Percentiles rank a stretch among this genome's conserved stretches.
These are phyloP conservation scores for Curvularia spicifera DNA, from an alignment of 2,329 filamentous ascomycete genomes.

Conservation along the genomic window DNA sequence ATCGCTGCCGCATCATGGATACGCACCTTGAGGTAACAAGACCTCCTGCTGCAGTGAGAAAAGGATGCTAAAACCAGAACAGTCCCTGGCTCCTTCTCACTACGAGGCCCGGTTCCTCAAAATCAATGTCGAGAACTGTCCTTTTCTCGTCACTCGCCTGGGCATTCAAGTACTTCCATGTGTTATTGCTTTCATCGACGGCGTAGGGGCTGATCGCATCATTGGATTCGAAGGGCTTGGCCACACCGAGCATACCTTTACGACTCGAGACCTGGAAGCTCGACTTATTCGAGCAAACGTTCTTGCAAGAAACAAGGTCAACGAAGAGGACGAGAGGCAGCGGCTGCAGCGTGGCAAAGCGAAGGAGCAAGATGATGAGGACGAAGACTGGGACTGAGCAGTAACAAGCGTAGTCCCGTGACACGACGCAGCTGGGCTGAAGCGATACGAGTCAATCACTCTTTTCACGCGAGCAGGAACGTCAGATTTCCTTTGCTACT, in stretches of 20 bases:
- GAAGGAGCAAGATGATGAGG: slow-evolving; percentile 49
- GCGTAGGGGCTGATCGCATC: slow-evolving; percentile 62
- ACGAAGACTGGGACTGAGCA: slow-evolving; percentile 60
- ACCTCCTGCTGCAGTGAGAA: neutral
- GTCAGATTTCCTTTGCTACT: neutral
- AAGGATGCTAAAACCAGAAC: neutral
- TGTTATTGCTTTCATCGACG: slow-evolving; percentile 64
- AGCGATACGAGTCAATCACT: neutral
- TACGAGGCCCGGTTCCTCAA: slow-evolving; percentile 64
- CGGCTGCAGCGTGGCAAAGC: slow-evolving; percentile 40
- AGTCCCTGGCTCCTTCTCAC: slow-evolving; percentile 62
- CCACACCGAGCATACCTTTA: slow-evolving; percentile 60
- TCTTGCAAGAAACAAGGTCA: slow-evolving; percentile 60
- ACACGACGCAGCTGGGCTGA: neutral
- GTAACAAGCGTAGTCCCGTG: neutral
- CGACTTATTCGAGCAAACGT: slow-evolving; percentile 60
- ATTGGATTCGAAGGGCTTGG: slow-evolving; percentile 66
- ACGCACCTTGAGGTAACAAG: slow-evolving; percentile 57
- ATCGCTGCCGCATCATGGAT: slow-evolving; percentile 68
- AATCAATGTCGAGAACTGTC: slow-evolving; percentile 66
- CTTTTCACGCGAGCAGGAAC: neutral
- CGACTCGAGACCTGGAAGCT: slow-evolving; percentile 60
- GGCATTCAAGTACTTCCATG: slow-evolving; percentile 65
- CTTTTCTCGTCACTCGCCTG: slow-evolving; percentile 64
- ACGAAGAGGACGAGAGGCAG: slow-evolving; percentile 50